Evolutionary conservation across 306 rosid genomes (phyloP), one percentile per base, ranked within the genome.

Genomic region (Cucumis cinereus): DNA sequence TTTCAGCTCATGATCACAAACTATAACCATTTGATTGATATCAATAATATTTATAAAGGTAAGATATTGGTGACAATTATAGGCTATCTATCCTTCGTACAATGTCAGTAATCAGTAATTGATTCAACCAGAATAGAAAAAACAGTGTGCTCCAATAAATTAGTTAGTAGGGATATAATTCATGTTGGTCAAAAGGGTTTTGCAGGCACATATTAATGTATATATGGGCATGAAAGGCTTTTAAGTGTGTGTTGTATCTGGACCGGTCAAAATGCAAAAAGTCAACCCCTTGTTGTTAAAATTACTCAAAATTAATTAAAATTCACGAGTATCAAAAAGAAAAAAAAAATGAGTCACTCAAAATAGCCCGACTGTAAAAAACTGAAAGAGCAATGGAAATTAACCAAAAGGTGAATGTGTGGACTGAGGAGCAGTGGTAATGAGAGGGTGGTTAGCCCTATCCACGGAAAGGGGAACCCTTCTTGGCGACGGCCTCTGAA

Each of bases 401-500:
- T 22, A 67, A n/a, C 35, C 74, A 43, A 68, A 68, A 13, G 74
- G 75, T 24, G 75, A 68, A 12, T 43, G 55, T 43, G 52, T 40
- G 35, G 74, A 8, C 13, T 35, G 71, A 63, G 49, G 47, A 66
- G 70, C 45, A 12, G 12, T 38, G 52, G 52, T 67, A 40, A 30
- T 30, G 4, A 67, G 73, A 67, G 73, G 73, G 10, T 19, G 53
- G 53, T 63, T 63, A 1, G 73, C 26, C 17, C 73, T 67, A 67
- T 36, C 71, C 26, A 10, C 26, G 7, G 49, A n/a, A 17, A 64
- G 75, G 53, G 56, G 57, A 23, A 40, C 12, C 74, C 74, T 68
- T 41, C 74, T 17, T 11, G 75, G 75, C 1, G 57, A 69, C 22
- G 75, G 75, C 56, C 75, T 69, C 52, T 69, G 75, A 22, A 69